Evolutionary conservation across 2,329 filamentous ascomycete genomes (phyloP).

Genomic region (Sporothrix dimorphospora): DNA sequence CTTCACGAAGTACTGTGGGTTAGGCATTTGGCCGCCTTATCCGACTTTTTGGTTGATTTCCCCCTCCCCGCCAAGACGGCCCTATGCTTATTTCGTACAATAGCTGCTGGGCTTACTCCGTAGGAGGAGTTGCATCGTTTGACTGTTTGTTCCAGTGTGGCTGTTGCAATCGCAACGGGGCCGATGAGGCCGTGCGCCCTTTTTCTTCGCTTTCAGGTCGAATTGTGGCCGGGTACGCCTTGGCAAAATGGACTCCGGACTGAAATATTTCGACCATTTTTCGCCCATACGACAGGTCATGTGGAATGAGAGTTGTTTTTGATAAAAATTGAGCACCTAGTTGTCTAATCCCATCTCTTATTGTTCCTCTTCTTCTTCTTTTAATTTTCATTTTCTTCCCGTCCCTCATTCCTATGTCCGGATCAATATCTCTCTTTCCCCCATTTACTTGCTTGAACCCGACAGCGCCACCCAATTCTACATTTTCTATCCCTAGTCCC

Average conservation of each 20-base stretch:
- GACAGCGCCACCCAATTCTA: background rate
- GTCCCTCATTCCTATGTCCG: background rate
- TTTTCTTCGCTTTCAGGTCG: background rate
- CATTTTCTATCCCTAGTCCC: background rate
- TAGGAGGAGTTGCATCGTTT: background rate
- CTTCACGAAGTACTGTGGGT: background rate
- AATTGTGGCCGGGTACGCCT: background rate
- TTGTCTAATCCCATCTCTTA: background rate
- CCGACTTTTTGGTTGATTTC: background rate
- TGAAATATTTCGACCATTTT: background rate
- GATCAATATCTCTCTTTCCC: background rate
- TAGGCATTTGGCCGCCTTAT: background rate
- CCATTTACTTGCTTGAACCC: background rate
- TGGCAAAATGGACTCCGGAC: background rate
- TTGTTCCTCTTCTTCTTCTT: background rate
- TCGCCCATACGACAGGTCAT: background rate
- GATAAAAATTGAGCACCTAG: background rate
- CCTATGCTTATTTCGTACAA: background rate
- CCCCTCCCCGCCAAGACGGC: background rate
- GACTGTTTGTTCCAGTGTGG: conserved; percentile 1
- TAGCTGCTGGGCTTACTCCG: no score
- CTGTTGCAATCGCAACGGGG: conserved; percentile 1
- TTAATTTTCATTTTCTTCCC: background rate
- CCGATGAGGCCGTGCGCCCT: background rate
- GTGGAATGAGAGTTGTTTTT: background rate